Evolutionary conservation across 352 stramenopile genomes (phyloP).

Genomic region (Phytophthora nicotianae): DNA sequence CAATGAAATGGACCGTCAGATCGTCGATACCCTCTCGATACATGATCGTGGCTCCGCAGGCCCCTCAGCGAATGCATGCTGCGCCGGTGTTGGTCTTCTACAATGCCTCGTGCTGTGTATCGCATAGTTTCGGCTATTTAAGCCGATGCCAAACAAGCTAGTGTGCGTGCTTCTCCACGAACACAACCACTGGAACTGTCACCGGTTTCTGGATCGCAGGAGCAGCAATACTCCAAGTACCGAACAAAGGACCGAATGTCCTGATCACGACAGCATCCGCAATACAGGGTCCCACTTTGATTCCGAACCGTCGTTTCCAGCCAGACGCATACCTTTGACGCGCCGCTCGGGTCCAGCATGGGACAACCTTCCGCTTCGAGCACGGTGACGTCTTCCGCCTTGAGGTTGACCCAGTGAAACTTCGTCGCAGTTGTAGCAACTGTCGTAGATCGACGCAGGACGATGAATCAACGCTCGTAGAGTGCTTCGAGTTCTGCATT

Average conservation of each 20-base stretch:
- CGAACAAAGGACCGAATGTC: slow-evolving; percentile 7
- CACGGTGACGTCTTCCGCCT: neutral
- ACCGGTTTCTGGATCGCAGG: neutral
- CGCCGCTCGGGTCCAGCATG: too few relatives aligned
- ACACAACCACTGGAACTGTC: neutral
- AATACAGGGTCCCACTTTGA: neutral
- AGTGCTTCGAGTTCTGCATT: too few relatives aligned
- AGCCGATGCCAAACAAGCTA: neutral
- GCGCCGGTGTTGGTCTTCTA: neutral
- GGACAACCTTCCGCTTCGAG: too few relatives aligned
- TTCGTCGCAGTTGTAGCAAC: neutral
- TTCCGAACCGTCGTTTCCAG: slow-evolving; percentile 1
- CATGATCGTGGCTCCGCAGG: neutral
- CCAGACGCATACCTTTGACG: neutral
- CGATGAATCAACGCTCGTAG: too few relatives aligned
- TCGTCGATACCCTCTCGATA: neutral
- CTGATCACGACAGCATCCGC: slow-evolving; percentile 3
- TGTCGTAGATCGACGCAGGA: neutral
- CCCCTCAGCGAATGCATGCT: neutral
- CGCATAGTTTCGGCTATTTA: neutral
- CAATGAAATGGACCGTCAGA: neutral
- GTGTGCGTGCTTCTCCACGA: neutral
- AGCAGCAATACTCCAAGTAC: neutral
- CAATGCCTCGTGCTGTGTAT: too few relatives aligned
- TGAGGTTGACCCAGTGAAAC: neutral